Percentiles rank a stretch among this genome's conserved stretches.
phyloP scores from a whole-genome alignment of 2,329 filamentous ascomycete genomes.

The Pochonia chlamydosporia region DNA sequence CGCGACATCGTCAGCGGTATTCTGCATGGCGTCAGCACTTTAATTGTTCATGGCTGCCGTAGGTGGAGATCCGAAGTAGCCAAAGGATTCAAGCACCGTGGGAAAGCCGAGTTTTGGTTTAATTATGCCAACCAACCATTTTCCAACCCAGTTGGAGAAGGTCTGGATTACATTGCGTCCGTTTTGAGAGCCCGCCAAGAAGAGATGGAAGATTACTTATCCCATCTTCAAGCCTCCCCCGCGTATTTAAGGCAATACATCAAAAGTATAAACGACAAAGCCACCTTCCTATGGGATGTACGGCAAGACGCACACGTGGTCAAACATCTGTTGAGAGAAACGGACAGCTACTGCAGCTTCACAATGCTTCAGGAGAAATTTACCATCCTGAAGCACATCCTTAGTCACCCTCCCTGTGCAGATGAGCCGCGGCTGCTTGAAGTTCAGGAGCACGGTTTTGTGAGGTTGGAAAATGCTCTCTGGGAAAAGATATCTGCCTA shows the following conservation, averaged over 20 bases:
- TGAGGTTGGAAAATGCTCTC: no score
- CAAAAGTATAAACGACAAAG: neutral
- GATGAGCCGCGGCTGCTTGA: no score
- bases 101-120: neutral
- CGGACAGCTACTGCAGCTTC: no score
- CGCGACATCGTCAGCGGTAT: neutral
- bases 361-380: no score
- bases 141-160: neutral
- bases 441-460: no score
- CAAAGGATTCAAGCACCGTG: neutral
- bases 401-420: no score
- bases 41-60: neutral
- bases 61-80: neutral
- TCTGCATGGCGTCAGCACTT: neutral
- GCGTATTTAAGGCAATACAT: neutral
- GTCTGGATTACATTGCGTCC: neutral
- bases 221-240: neutral
- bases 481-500: no score
- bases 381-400: no score
- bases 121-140: neutral
- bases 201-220: neutral
- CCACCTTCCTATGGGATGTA: neutral
- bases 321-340: neutral
- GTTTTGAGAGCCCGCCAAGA: neutral
- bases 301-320: no score